Percentiles rank a stretch among this genome's conserved stretches.
These are phyloP conservation scores for Fusarium sp. DNA, from an alignment of 2,329 filamentous ascomycete genomes.

Conservation along the genomic window DNA sequence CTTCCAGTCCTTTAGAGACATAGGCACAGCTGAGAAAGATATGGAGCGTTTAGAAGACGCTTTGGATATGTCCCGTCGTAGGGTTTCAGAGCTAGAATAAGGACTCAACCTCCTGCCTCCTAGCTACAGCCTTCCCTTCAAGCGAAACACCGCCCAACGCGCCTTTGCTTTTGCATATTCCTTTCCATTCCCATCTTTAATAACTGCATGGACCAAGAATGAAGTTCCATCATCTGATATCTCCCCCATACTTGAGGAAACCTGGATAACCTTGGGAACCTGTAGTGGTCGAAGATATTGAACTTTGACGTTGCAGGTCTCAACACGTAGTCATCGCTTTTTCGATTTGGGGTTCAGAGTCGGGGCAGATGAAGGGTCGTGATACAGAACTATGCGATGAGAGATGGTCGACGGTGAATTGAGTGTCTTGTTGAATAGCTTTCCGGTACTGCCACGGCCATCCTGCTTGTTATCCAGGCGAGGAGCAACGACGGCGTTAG, in stretches of 20 bases:
- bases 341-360: background rate
- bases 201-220: background rate
- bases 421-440: background rate
- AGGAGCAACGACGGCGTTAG: rapidly evolving
- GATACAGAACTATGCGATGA: background rate
- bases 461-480: background rate
- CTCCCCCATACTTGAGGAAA: background rate
- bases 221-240: background rate
- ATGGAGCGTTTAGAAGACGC: rapidly evolving
- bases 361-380: background rate
- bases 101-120: background rate
- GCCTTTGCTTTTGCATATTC: background rate
- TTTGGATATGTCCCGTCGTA: background rate
- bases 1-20: background rate
- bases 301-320: background rate
- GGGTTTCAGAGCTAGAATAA: background rate
- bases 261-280: background rate
- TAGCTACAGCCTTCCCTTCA: background rate
- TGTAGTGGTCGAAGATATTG: background rate
- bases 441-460: background rate
- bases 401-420: background rate
- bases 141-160: rapidly evolving
- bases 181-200: rapidly evolving
- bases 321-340: rapidly evolving
- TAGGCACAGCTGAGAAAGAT: background rate